Evolutionary conservation across 2,329 filamentous ascomycete species (phyloP), one percentile per base, ranked within the genome.

Genomic region (Verticillium longisporum): DNA sequence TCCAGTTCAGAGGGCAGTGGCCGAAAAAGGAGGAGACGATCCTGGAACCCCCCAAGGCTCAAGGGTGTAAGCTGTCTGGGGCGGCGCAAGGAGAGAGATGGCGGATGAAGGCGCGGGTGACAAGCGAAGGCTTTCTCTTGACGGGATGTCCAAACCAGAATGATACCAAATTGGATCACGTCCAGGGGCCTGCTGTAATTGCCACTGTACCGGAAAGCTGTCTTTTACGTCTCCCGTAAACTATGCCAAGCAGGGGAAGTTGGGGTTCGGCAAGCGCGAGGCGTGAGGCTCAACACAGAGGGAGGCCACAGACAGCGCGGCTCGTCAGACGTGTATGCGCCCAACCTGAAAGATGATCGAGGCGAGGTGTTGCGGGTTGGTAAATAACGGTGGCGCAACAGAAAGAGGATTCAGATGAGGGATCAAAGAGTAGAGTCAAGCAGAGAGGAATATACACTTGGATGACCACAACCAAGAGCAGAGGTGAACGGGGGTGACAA

Each of bases 201-300:
- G 61, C 58, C 61, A 64, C 61, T 64, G 56, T 60, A 60, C 56
- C 55, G 56, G 50, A 57, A 50, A 50, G n/a, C n/a, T 26, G 41
- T 6, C 6, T 26, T 21, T 3, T 21, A n/a, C 21, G 18, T 50
- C n/a, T 21, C 21, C 18, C 7, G 41, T 21, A 50, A 50, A 18
- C 41, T 50, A 50, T 18, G n/a, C 21, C 41, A 18, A 50, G n/a
- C 5, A 18, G 9, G n/a, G 18, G 41, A 18, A n/a, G 18, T n/a
- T n/a, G n/a, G 9, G n/a, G 4, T 50, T 18, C n/a, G 18, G 7
- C n/a, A 14, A 18, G 41, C n/a, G 41, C 41, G n/a, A 21, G 21
- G 18, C 18, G 18, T 50, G n/a, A n/a, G 41, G 41, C 41, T 50
- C 41, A 50, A 26, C 18, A 26, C 6, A 50, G n/a, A 50, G n/a